Evolutionary conservation across 495 filamentous ascomycete species (phyloP), one percentile per base, ranked within the genome.

Genomic region (Penicillium cataractarum): DNA sequence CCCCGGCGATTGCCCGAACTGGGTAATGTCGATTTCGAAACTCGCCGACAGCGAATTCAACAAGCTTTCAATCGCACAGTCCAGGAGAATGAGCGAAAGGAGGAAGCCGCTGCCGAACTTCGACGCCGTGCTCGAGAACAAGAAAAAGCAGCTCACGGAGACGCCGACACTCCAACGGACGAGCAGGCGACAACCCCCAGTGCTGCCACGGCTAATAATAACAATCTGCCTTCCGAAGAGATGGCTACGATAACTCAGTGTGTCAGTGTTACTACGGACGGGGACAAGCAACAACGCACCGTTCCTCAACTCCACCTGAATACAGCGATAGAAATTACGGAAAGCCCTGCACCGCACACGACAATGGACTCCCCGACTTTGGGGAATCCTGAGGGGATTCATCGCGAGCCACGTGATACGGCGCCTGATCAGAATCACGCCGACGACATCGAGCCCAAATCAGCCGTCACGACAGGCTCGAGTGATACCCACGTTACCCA

Each of bases 31-130:
- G 90, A 96, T 72, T 93, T 93, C 67, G 91, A 85, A 37, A 89
- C 88, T 49, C 83, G 90, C 29, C 83, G 91, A 53, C 89, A 90
- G 60, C 86, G 83, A 46, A 94, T 94, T 60, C 88, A 92, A 65
- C 84, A 91, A 50, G 91, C 91, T 1, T 91, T 94, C 64, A 92
- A 88, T 50, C 88, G 88, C 58, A 90, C 88, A 22, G 86, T 93
- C 46, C 84, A 87, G 63, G 88, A 90, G 67, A 88, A 77, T 67
- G 85, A 92, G 68, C 82, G 83, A 60, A 83, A 80, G 60, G 83
- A 87, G 64, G 79, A 80, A 64, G 71, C 74, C 61, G 78, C 79
- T 52, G 78, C 76, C 1, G 77, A 84, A 58, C 70, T 73, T 70
- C 78, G 71, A 71, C 79, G 74, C 58, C 72, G 74, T 29, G 72